Base-by-base conservation (phyloP, 352 stramenopile species). In the Plasmopara halstedii region DNA sequence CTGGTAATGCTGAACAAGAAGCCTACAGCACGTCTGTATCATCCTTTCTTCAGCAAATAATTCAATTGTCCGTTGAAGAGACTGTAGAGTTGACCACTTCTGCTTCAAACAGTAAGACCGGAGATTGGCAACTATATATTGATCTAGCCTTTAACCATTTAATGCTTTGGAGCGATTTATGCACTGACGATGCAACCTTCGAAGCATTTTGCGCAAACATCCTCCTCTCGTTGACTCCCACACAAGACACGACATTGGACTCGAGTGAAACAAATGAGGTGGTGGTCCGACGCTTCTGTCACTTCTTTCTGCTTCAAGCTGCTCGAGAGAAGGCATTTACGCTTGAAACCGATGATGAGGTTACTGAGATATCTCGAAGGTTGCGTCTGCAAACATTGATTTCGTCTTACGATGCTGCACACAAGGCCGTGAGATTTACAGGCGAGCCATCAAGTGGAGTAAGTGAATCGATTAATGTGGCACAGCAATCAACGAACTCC, bases 71-170 rank as follows among this genome's bases (percentile, higher is more conserved):
- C 32, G 46, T 79, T 17, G 29, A 66, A 27, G 68, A 72, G 18
- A 59, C 56, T 6, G 11, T 53, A 7, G 41, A 44, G 26, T 35
- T 63, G 6, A 23, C 4, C 38, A 17, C 31, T 2, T 4, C 15
- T 35, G 11, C 31, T 35, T 18, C n/a, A 14, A 21, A 10, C n/a
- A 50, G 20, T 22, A 34, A 50, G 3, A 32, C 33, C 4, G 35
- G 13, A 11, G 35, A 58, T 3, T 66, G 60, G 56, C 43, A 56
- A 13, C 42, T 56, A 31, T 68, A 59, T 13, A 47, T 82, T 36
- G 70, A 83, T 36, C 41, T 77, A 8, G 60, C 59, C 2, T 67
- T 67, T 2, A 65, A 56, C 27, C 83, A 85, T 42, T 61, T 87
- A 21, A 37, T 73, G 42, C 29, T 67, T 27, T 70, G 70, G 56